Evolutionary conservation across 495 filamentous ascomycete species (phyloP), one percentile per base, ranked within the genome.

Genomic region (Hypoxylon intermedium): DNA sequence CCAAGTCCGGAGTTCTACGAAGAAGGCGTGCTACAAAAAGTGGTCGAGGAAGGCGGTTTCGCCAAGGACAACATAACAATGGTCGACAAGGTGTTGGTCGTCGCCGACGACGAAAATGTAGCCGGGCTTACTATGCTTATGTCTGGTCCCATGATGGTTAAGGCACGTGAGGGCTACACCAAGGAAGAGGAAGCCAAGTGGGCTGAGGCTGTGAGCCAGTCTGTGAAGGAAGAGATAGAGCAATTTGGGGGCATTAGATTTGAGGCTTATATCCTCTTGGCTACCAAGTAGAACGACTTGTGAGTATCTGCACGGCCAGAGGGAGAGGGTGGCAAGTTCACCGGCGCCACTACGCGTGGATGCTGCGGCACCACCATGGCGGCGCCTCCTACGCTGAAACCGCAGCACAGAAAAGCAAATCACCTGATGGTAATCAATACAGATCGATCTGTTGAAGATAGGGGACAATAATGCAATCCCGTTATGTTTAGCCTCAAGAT

Each of bases 1-100:
- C 67, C 67, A 20, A 60, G 46, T 31, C 56, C 57, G 16, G 37
- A 69, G 28, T 67, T 72, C 61, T 67, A 56, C 53, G 53, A 67
- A 52, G 63, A 66, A 21, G 60, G 62, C 23, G 60, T 64, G 34
- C 42, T 73, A 28, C 58, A 63, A 51, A 62, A 57, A 21, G 34
- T 60, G 23, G 63, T 67, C 12, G 58, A 62, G 46, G 63, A 70
- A 46, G 53, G 47, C 45, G 68, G 68, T 16, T 70, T 70, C 41
- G 26, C 49, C 16, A 65, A 58, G 34, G 63, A 60, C 1, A 38
- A 55, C 2, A 59, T 67, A 18, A 51, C 46, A 11, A 9, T 49
- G 48, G 28, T 62, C 12, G 58, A 65, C 6, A 68, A 55, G 40
- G 46, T 51, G 23, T 52, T 62, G 33, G 16, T 59, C 21, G 58